Conservation (phyloP, 495 filamentous ascomycete species). For the Aspergillus olivimuriae region DNA sequence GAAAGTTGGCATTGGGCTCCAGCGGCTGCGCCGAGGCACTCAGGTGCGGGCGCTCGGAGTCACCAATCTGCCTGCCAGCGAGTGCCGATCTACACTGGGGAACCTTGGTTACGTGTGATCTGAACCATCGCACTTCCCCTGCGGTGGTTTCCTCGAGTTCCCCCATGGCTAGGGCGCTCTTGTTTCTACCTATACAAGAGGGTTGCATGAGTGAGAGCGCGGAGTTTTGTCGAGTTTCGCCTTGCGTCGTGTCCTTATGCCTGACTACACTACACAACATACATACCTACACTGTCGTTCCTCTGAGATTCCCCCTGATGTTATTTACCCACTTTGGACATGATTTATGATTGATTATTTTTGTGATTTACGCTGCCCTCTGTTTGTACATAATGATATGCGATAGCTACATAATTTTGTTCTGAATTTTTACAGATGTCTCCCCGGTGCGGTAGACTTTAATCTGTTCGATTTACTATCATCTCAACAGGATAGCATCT, state of each 20-base stretch:
- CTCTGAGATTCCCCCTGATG: conserved; percentile 8
- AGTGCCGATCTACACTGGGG: conserved; percentile 12
- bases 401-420: neutral
- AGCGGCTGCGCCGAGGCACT: conserved; percentile 63
- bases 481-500: too few species aligned
- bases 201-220: neutral
- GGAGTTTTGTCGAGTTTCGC: conserved; percentile 2
- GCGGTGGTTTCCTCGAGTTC: too few species aligned
- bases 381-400: conserved; percentile 4
- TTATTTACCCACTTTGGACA: conserved; percentile 1
- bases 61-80: conserved; percentile 10
- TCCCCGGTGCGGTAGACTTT: neutral
- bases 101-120: conserved; percentile 13
- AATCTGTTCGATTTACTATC: too few species aligned
- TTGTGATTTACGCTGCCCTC: neutral
- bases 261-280: too few species aligned
- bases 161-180: neutral
- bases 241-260: conserved; percentile 1
- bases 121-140: too few species aligned
- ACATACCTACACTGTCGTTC: conserved; percentile 4
- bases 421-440: neutral
- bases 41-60: conserved; percentile 65
- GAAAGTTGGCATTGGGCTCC: conserved; percentile 83
- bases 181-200: neutral
- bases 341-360: neutral